Base-by-base conservation (phyloP, 257 asterid species). In the Nicotiana tabacum region DNA sequence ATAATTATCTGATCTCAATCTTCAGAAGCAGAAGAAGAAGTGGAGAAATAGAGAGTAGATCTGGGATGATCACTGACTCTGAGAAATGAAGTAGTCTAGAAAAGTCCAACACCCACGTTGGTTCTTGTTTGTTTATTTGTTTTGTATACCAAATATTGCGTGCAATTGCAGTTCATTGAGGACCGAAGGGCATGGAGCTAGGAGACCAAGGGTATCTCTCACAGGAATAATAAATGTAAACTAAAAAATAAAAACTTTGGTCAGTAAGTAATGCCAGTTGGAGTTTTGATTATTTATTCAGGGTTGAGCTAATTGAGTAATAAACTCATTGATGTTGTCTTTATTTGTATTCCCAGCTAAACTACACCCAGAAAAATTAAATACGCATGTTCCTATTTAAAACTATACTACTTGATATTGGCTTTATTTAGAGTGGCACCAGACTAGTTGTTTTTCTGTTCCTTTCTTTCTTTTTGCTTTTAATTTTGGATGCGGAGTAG, bases 91-190 rank as follows among this genome's bases (percentile, higher is more conserved):
- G 58, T 56, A 56, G 72, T 82, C 61, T 68, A 81, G 82, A 76
- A 86, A 84, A 84, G 87, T 81, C 85, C 62, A 81, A 69, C 74
- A 39, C 78, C 83, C 80, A 70, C 84, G 89, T 77, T 82, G 81
- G 43, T 77, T 18, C 61, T 55, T n/a, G 83, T 77, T 83, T 77
- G 84, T 81, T 84, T 82, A 68, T 81, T 81, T 79, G 32, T 57
- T 57, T 70, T 9, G 60, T 57, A 53, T 13, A 8, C 30, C 60
- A 69, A 21, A 33, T 27, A 10, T 86, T 87, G 84, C 80, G 85
- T 78, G 84, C 68, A 51, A 58, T 16, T 53, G 81, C 83, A 84
- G 69, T 70, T 82, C 70, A 87, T 79, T 70, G 84, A 72, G 83
- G 76, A 65, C 51, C 29, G 29, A 21, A 9, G 62, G 80, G 53